phyloP scores from a whole-genome alignment of 148 eudicot species.

The Vaccinium macrocarpon region DNA sequence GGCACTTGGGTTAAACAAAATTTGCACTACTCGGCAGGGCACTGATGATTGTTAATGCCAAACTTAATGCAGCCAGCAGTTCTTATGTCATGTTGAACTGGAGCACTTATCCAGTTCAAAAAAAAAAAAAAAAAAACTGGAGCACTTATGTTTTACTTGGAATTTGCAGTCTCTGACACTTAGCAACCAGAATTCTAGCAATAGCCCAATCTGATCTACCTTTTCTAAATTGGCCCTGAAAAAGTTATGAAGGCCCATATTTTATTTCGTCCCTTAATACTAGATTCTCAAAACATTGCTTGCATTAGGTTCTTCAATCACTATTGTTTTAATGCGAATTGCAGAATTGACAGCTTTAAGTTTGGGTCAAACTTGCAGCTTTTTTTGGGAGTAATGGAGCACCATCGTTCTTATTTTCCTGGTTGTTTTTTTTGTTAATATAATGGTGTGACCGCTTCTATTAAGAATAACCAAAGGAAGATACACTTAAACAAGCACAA shows the following conservation, averaged over 20 bases:
- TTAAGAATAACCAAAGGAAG: not conserved
- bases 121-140: no score
- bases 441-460: not conserved
- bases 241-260: not conserved
- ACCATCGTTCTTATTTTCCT: not conserved
- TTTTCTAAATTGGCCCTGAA: not conserved
- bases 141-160: not conserved
- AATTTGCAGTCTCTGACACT: not conserved
- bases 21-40: not conserved
- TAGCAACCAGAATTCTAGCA: not conserved
- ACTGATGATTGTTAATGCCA: not conserved
- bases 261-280: not conserved
- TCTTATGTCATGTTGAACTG: not conserved
- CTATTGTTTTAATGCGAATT: not conserved
- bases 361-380: not conserved
- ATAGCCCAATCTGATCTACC: not conserved
- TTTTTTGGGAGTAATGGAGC: not conserved
- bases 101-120: no score
- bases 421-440: constrained; percentile 2
- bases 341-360: not conserved
- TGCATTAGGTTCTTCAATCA: not conserved
- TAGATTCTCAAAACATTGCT: constrained; percentile 3
- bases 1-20: not conserved
- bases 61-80: not conserved
- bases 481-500: not conserved